Evolutionary conservation across 2,329 filamentous ascomycete genomes (phyloP).

Genomic region (Aspergillaceae sp.): DNA sequence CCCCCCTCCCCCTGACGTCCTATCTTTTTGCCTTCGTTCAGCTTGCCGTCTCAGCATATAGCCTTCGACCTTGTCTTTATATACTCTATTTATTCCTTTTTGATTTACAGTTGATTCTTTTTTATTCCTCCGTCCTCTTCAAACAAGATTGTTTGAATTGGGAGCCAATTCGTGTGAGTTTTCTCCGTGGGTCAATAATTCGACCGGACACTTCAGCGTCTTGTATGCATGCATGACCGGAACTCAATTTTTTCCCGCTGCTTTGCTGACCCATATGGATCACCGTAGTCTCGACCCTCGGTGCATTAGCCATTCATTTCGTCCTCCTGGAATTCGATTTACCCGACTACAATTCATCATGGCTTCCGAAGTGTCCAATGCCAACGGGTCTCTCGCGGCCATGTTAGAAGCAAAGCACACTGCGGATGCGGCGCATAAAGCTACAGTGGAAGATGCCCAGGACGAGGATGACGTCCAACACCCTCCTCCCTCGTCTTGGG

Average conservation of each 20-base stretch:
- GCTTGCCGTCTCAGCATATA: constrained; percentile 6
- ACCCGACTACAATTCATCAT: constrained; percentile 14
- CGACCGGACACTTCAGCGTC: too few species aligned
- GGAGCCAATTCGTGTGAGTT: too few species aligned
- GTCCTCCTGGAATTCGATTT: constrained; percentile 1
- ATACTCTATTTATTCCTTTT: too few species aligned
- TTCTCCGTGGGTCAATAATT: too few species aligned
- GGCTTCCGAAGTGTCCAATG: constrained; percentile 24
- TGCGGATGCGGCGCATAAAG: constrained; percentile 45
- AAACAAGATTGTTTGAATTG: too few species aligned
- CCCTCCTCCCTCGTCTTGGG: constrained; percentile 43
- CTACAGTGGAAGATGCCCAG: constrained; percentile 68
- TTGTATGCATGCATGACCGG: too few species aligned
- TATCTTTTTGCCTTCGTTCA: constrained; percentile 7
- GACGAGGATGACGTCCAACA: constrained; percentile 67
- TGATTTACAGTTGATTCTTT: background rate
- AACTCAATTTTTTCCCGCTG: too few species aligned
- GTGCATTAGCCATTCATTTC: too few species aligned
- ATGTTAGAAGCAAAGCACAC: constrained; percentile 47
- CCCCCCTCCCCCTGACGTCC: constrained; percentile 1
- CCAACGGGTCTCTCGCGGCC: constrained; percentile 42
- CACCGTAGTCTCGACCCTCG: background rate
- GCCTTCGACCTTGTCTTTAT: background rate
- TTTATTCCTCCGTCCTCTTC: background rate
- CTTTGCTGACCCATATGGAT: too few species aligned